Evolutionary conservation across 352 stramenopile genomes (phyloP).

Genomic region (Globisporangium sylvaticum): DNA sequence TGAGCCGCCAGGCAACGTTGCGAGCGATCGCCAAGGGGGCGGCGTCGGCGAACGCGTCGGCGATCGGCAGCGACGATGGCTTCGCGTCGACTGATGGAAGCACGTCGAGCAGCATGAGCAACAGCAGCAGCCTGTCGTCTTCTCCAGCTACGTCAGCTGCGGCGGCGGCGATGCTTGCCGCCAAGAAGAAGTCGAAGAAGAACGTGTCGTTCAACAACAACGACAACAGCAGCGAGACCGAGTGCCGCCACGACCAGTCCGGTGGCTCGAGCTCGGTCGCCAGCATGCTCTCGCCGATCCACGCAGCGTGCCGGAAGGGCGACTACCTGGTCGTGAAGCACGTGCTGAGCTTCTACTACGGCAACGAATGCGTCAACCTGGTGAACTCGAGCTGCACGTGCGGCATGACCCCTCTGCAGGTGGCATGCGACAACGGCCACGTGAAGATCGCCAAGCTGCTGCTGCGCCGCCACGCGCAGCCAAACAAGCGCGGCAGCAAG

Average conservation of each 20-base stretch:
- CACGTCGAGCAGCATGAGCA: conserved; percentile 9
- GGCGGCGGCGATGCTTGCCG: conserved; percentile 4
- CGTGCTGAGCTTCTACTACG: conserved; percentile 63
- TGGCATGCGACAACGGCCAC: conserved; percentile 56
- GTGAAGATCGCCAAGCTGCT: conserved; percentile 55
- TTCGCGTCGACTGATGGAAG: conserved; percentile 14
- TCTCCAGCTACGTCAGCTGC: background rate
- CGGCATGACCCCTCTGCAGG: conserved; percentile 66
- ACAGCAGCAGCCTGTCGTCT: background rate
- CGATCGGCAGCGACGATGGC: conserved; percentile 13
- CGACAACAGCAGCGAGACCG: conserved; percentile 17
- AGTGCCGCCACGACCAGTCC: conserved; percentile 21
- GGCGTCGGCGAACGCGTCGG: conserved; percentile 19
- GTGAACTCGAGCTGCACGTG: conserved; percentile 66
- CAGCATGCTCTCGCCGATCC: conserved; percentile 52
- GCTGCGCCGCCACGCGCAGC: conserved; percentile 51
- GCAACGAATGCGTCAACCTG: conserved; percentile 49
- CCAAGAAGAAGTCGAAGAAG: conserved; percentile 47
- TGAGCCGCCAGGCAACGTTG: conserved; percentile 18
- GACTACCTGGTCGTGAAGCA: conserved; percentile 70
- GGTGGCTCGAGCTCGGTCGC: conserved; percentile 12
- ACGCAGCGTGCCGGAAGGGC: conserved; percentile 53
- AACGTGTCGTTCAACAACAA: conserved; percentile 56
- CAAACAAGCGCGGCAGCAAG: conserved; percentile 42
- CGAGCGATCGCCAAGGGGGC: conserved; percentile 21